phyloP scores from a whole-genome alignment of 805 yeast genomes.

The Yamadazyma sp. region DNA sequence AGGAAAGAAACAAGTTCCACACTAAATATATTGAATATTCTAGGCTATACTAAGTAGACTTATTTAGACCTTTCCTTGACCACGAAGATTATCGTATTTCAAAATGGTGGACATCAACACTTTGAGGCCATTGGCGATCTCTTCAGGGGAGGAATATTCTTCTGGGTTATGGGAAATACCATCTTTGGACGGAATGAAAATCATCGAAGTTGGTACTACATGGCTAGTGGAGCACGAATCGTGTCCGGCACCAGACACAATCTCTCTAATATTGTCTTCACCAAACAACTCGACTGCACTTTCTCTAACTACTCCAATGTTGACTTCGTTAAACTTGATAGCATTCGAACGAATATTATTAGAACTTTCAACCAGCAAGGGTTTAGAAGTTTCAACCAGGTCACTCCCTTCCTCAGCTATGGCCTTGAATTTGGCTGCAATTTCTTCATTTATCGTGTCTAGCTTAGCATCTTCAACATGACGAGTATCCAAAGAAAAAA shows the following conservation, averaged over 20 bases:
- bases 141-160: slow-evolving; percentile 65
- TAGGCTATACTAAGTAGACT: not conserved
- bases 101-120: slow-evolving; percentile 51
- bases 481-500: slow-evolving; percentile 61
- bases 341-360: slow-evolving; percentile 54
- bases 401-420: slow-evolving; percentile 34
- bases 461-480: slow-evolving; percentile 49
- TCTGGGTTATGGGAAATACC: slow-evolving; percentile 55
- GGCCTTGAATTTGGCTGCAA: slow-evolving; percentile 25
- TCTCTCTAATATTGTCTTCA: slow-evolving; percentile 40
- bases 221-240: slow-evolving; percentile 62
- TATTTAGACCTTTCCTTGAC: slow-evolving; percentile 7
- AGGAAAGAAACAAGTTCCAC: not conserved
- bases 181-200: slow-evolving; percentile 54
- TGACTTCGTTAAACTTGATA: slow-evolving; percentile 52
- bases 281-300: slow-evolving; percentile 54
- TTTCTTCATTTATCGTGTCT: slow-evolving; percentile 7
- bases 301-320: slow-evolving; percentile 51
- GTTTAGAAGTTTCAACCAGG: slow-evolving; percentile 24
- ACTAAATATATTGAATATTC: not conserved
- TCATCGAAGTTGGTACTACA: slow-evolving; percentile 69
- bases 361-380: slow-evolving; percentile 40
- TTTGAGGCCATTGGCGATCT: slow-evolving; percentile 58
- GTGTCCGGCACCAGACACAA: slow-evolving; percentile 73
- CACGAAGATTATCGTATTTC: slow-evolving; percentile 25